Conservation (phyloP, 2,329 filamentous ascomycete species). For the Fusarium clavum region DNA sequence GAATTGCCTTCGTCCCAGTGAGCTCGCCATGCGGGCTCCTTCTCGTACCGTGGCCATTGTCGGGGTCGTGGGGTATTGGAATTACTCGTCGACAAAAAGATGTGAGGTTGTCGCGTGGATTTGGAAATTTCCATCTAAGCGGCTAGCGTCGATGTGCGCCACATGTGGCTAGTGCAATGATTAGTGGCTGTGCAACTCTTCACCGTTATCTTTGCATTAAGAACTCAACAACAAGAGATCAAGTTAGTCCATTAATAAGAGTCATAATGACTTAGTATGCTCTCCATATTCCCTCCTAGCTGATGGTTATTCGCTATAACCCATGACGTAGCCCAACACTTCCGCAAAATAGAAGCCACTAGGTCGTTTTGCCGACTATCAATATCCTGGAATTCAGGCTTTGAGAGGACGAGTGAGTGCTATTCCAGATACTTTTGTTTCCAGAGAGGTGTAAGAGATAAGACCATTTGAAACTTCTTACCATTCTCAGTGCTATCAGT, state of each 20-base stretch:
- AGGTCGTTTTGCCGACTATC: background rate
- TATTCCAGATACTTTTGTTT: background rate
- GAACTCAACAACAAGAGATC: background rate
- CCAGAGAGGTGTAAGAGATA: background rate
- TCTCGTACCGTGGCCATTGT: conserved; percentile 58
- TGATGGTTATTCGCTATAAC: background rate
- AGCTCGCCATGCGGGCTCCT: conserved; percentile 52
- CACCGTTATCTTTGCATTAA: background rate
- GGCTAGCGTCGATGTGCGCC: conserved; percentile 39
- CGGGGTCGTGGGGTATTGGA: conserved; percentile 11
- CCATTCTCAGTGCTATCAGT: background rate
- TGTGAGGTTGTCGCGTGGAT: conserved; percentile 40
- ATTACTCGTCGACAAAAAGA: conserved; percentile 39
- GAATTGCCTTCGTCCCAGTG: conserved; percentile 48
- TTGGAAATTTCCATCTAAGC: conserved; percentile 52
- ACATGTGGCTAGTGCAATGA: conserved; percentile 15
- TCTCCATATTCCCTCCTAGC: background rate
- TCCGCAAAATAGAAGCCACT: background rate
- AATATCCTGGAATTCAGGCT: background rate
- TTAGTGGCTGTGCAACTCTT: conserved; percentile 14
- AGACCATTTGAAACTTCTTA: background rate
- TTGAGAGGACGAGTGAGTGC: background rate
- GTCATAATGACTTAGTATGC: background rate
- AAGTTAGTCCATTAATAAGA: background rate
- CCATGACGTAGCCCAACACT: too few relatives aligned